phyloP scores from a whole-genome alignment of 2,329 filamentous ascomycete genomes.

The Cordyceps militaris region DNA sequence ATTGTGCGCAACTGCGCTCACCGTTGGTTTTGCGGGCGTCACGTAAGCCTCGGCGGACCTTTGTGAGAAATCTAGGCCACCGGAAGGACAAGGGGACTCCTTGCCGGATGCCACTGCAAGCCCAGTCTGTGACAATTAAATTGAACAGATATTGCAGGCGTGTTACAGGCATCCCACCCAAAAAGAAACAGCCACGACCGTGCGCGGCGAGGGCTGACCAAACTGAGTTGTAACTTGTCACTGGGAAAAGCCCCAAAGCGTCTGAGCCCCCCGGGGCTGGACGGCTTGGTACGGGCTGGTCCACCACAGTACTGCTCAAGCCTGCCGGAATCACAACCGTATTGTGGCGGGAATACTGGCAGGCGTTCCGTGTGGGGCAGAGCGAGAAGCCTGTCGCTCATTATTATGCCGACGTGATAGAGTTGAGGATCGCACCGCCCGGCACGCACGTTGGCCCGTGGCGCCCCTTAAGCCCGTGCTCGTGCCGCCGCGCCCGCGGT shows the following conservation, averaged over 20 bases:
- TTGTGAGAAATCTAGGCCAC: conserved; percentile 6
- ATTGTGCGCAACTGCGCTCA: neutral
- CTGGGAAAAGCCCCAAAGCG: neutral
- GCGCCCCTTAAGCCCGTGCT: neutral
- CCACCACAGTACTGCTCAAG: neutral
- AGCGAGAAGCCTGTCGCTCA: neutral
- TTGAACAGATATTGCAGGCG: conserved; percentile 7
- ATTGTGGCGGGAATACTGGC: conserved; percentile 11
- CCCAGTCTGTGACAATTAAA: conserved; percentile 2
- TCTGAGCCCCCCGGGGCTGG: conserved; percentile 7
- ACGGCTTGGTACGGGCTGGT: conserved; percentile 7
- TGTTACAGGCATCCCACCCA: conserved; percentile 4
- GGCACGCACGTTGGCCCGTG: neutral
- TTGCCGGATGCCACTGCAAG: conserved; percentile 6
- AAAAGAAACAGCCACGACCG: conserved; percentile 5
- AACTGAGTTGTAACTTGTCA: conserved; percentile 2
- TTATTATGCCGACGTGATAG: conserved; percentile 7
- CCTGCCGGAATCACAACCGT: conserved; percentile 8
- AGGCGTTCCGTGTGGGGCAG: conserved; percentile 9
- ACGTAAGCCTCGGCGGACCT: neutral
- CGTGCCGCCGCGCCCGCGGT: neutral
- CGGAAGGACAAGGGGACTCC: neutral
- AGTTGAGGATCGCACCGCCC: conserved; percentile 7
- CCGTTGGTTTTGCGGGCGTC: conserved; percentile 2
- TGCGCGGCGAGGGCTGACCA: conserved; percentile 8